A percentile compares a stretch with the other conserved stretches of the same genome.
Evolutionary conservation across 306 rosid genomes (phyloP).

Genomic region (Pyrus bretschneideri): DNA sequence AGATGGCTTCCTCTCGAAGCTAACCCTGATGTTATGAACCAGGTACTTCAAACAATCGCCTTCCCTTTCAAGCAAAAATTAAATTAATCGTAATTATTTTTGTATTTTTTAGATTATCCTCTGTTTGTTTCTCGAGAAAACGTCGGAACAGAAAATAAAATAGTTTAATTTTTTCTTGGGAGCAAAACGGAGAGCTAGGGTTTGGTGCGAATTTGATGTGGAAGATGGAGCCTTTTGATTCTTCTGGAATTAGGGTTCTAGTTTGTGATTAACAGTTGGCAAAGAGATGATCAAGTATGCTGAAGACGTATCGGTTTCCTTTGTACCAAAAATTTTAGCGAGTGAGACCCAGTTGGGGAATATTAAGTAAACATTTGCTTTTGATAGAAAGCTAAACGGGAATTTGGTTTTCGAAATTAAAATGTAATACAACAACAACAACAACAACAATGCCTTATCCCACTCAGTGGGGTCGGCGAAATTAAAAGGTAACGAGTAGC

Average conservation of each 20-base stretch:
- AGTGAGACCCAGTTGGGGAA: not conserved
- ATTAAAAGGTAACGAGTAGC: not conserved
- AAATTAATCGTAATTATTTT: not conserved
- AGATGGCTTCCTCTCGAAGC: slow-evolving; percentile 99
- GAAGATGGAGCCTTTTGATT: not conserved
- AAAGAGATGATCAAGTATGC: not conserved
- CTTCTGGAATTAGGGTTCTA: not conserved
- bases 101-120: not conserved
- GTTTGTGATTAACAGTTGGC: not conserved
- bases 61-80: not conserved
- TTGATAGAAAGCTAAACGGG: not conserved
- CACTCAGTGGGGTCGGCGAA: not conserved
- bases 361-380: not conserved
- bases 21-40: slow-evolving; percentile 94
- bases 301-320: not conserved
- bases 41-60: slow-evolving; percentile 29
- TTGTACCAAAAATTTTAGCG: not conserved
- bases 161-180: not conserved
- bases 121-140: not conserved
- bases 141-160: not conserved
- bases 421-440: no score
- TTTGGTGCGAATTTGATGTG: not conserved
- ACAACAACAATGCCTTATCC: no score
- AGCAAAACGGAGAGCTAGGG: not conserved
- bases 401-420: not conserved